Evolutionary conservation across 179 eudicot genomes (phyloP).

Genomic region (Vitellaria paradoxa): DNA sequence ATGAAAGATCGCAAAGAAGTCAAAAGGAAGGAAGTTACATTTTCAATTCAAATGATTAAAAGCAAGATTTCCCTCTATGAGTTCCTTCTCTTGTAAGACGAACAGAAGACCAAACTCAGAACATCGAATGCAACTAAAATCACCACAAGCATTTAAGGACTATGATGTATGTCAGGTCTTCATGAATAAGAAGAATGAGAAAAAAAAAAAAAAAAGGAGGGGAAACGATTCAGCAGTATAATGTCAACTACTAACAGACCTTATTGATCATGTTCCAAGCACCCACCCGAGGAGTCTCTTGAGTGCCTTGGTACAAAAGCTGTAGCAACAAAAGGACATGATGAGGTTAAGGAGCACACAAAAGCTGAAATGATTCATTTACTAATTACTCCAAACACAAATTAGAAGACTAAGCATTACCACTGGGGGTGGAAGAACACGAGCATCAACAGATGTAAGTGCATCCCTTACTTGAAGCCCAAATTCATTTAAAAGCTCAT

Average conservation of each 20-base stretch:
- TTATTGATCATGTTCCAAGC: conserved; percentile 87
- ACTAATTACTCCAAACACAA: neutral
- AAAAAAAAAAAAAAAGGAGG: no score
- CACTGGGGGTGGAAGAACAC: conserved; percentile 76
- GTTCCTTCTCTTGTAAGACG: no score
- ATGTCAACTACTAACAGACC: conserved; percentile 31
- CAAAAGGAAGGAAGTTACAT: neutral
- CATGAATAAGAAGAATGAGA: neutral
- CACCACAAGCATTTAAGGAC: no score
- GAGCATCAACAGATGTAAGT: conserved; percentile 56
- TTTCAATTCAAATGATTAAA: neutral
- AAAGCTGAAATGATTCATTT: neutral
- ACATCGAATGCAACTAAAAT: neutral
- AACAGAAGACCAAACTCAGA: neutral
- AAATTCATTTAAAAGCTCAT: conserved; percentile 53
- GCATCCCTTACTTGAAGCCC: conserved; percentile 48
- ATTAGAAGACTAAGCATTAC: conserved; percentile 23
- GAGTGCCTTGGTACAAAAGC: conserved; percentile 55
- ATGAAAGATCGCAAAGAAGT: neutral
- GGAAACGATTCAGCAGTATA: no score
- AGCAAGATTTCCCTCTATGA: no score
- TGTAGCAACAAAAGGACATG: conserved; percentile 20
- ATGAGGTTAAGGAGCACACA: neutral
- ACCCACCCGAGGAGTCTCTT: conserved; percentile 55
- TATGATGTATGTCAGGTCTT: no score